Base-by-base conservation (phyloP, 306 rosid species). In the Casuarina cunninghamiana region DNA sequence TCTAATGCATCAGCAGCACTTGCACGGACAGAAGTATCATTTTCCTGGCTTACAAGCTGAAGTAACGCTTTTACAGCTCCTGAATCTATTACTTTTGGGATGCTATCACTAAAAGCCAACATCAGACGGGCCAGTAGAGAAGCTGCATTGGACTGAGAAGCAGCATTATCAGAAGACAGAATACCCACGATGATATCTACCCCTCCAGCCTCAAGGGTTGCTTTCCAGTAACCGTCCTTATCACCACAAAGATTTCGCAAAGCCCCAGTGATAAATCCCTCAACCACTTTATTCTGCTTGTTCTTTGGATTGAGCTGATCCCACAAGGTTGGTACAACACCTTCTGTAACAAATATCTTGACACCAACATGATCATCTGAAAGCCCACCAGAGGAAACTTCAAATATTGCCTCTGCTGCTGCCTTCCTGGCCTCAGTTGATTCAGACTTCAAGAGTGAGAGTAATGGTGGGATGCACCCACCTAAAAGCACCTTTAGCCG, bases 1-100 rank as follows among this genome's bases (percentile, higher is more conserved):
- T 95, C 97, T 63, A 95, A 81, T 79, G 97, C 98, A 83, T 95
- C 96, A 45, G 98, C 98, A 79, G 98, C 97, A 89, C 98, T 91
- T 65, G 97, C 97, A 67, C 97, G 90, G 6, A 95, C 97, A 84
- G 97, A 88, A 87, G 88, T 82, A 76, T 92, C 86, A 85, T 95
- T 92, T 84, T 95, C 82, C 81, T 61, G 88, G 78, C 93, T 90
- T 71, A 95, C 82, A 61, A 95, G 97, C 84, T 16, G 76, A 77
- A 95, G 97, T 84, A 95, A 87, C 68, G 92, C 97, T 83, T 83
- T 84, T 79, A 95, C 91, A 35, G 98, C 98, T 76, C 96, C 97
- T 83, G 97, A 88, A 78, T 90, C 96, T 88, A 92, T 89, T 50
- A 92, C 97, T 84, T 91, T 92, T 78, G 93, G 93, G 80, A 92